Base-by-base conservation (phyloP, 768 basidiomycete species). In the Russula griseocarnosa region DNA sequence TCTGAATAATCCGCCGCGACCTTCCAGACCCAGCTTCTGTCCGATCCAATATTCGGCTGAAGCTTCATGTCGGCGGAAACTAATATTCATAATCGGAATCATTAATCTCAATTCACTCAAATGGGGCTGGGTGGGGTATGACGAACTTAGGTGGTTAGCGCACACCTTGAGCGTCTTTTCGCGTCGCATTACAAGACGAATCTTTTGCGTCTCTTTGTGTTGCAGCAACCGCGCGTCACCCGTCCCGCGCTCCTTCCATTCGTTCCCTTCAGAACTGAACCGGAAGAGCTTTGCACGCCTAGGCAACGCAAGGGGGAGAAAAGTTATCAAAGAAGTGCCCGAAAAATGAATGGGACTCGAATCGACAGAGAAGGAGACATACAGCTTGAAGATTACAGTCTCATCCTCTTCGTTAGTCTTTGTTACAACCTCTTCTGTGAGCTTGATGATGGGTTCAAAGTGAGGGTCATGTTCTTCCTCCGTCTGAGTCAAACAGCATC, bases 161-260 rank as follows among this genome's bases (percentile, higher is more conserved):
- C 97, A 98, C 78, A 98, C 95, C 77, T 99, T 98, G 77, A 94
- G 83, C 54, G 97, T 99, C 86, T 98, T 98, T 83, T 99, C 97
- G 77, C 97, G 91, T 79, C 96, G 83, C 97, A 99, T 99, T 75
- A 99, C 94, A 66, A 99, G 84, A 67, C 97, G 85, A 72, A 96
- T 82, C 78, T 95, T 98, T 81, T 88, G 87, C 55, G 87, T 88
- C 73, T 86, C 85, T 76, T 89, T 93, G 81, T 97, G 92, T 70
- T 85, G 79, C 67, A 99, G 86, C 61, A 99, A 82, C 74, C 93
- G 89, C 69, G 93, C 94, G 75, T 96, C 94, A 52, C 96, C 96
- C 18, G 95, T 98, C 46, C 96, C 96, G 38, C 97, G 80, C 79
- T 99, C 97, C 76, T 99, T 99, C 97, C 97, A 99, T 78, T 98